Percentiles rank a stretch among this genome's conserved stretches.
These are phyloP conservation scores for Dendrobium nobile DNA, from an alignment of 106 monocot genomes.

Conservation along the genomic window DNA sequence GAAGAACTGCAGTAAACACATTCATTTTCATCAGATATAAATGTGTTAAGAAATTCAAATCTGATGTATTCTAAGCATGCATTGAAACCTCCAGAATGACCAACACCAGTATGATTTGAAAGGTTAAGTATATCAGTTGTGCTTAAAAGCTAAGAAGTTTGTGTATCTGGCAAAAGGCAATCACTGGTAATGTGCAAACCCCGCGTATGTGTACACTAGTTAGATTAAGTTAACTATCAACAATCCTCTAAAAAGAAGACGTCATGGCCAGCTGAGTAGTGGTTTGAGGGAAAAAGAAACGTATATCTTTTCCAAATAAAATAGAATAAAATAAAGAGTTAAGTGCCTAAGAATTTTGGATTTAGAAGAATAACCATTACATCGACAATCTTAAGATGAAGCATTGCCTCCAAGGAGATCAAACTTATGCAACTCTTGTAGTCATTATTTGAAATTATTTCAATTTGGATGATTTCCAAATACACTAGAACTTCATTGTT, in stretches of 20 bases:
- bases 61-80: neutral
- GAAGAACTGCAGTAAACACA: slow-evolving; percentile 53
- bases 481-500: no score
- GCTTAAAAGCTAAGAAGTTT: neutral
- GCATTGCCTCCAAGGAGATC: no score
- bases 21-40: neutral
- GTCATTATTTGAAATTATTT: no score
- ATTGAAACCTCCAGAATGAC: neutral
- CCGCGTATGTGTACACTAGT: neutral
- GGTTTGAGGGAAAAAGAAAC: no score
- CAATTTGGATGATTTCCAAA: no score
- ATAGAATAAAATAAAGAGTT: no score
- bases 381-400: no score
- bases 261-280: neutral
- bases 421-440: no score
- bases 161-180: neutral
- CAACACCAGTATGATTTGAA: neutral
- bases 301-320: no score
- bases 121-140: neutral
- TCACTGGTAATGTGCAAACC: neutral
- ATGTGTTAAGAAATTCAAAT: neutral
- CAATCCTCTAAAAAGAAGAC: neutral
- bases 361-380: no score
- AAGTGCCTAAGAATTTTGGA: no score
- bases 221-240: neutral